Evolutionary conservation across 306 rosid genomes (phyloP).

Genomic region (Rosa chinensis): DNA sequence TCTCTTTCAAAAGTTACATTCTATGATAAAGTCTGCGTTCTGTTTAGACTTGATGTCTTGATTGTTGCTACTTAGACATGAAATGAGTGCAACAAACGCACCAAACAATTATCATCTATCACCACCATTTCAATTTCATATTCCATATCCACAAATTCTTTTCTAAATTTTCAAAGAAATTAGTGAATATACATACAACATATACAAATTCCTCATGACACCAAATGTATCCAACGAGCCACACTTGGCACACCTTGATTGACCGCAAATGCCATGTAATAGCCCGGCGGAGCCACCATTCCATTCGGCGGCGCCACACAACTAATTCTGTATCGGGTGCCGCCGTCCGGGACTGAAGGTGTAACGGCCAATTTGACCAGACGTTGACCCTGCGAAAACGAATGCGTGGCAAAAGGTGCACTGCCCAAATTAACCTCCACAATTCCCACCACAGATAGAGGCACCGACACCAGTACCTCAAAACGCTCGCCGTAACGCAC

Average conservation of each 20-base stretch:
- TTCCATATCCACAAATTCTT: slow-evolving; percentile 2
- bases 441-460: slow-evolving; percentile 64
- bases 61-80: neutral
- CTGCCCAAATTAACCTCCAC: slow-evolving; percentile 69
- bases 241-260: slow-evolving; percentile 93
- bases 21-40: neutral
- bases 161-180: neutral
- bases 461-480: slow-evolving; percentile 54
- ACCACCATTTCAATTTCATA: neutral
- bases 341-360: slow-evolving; percentile 41
- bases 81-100: neutral
- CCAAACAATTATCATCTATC: neutral
- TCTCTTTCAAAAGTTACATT: neutral
- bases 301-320: slow-evolving; percentile 71
- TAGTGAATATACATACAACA: neutral
- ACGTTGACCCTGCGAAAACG: slow-evolving; percentile 88
- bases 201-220: neutral
- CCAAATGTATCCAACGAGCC: slow-evolving; percentile 71
- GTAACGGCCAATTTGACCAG: slow-evolving; percentile 65
- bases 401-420: slow-evolving; percentile 86
- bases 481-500: slow-evolving; percentile 55
- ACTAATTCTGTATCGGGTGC: slow-evolving; percentile 41
- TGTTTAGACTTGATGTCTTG: neutral
- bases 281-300: slow-evolving; percentile 80
- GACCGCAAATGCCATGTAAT: slow-evolving; percentile 81